Evolutionary conservation across 2,329 filamentous ascomycete genomes (phyloP), one percentile per base, ranked within the genome.

Genomic region (Aspergillus ustus): DNA sequence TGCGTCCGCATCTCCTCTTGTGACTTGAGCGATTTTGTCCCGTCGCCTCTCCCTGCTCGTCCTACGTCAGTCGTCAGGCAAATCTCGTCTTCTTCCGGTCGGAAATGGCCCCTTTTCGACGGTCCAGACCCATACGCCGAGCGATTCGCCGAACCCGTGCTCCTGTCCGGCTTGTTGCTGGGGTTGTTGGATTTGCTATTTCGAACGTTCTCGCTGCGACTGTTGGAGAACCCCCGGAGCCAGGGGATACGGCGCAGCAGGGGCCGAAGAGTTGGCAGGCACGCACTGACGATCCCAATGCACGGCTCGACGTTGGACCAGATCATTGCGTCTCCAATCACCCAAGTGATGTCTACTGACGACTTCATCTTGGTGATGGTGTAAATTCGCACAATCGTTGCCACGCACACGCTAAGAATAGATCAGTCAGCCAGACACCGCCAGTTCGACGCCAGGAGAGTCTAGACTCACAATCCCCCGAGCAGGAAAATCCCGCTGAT

Each of bases 271-370:
- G 65, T 64, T 1, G 67, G 67, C 9, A 69, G 61, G 45, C 67
- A 69, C 7, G 68, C 67, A 29, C 68, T 62, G 43, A 70, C 62
- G 6, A 69, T 67, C 2, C 66, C 67, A 19, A 68, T 64, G 48
- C 64, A 67, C n/a, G 67, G 66, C 22, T 70, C 67, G 43, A 70
- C 63, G 43, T 57, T 68, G 40, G 67, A 66, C 66, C 67, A 68
- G 44, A 68, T 68, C 40, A 67, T 63, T 0, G 59, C 67, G 37
- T 67, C 62, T 11, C 65, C 67, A 9, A 66, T 63, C 2, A 63
- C 55, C 65, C 65, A 67, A 19, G 66, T 67, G 22, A 66, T 60
- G 43, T 67, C 66, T 29, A 61, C 34, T 7, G 62, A 63, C 8
- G 25, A 11, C n/a, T 54, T 66, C 29, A 69, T 52, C 9, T 59